phyloP scores from a whole-genome alignment of 306 rosid species.

The Cicer cuneatum region DNA sequence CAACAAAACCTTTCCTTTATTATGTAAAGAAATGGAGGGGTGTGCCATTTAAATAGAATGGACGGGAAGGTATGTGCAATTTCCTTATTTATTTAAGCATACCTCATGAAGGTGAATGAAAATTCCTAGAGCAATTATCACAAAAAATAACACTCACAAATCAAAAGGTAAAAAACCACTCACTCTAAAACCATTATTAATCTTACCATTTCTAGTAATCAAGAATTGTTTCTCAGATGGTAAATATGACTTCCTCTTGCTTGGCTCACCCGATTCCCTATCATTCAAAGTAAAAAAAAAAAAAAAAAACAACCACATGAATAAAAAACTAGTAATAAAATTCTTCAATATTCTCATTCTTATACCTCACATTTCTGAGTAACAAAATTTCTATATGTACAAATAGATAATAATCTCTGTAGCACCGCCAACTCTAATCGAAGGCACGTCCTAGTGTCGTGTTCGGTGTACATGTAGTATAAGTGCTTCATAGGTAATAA shows the following conservation, averaged over 20 bases:
- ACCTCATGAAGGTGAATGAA: not conserved
- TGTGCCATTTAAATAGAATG: too few species aligned
- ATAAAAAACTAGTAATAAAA: not conserved
- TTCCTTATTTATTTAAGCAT: not conserved
- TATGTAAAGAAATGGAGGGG: not conserved
- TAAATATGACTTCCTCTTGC: constrained; percentile 87
- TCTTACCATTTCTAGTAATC: constrained; percentile 87
- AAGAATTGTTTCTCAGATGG: constrained; percentile 88
- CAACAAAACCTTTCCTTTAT: not conserved
- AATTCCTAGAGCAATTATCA: not conserved
- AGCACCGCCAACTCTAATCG: too few species aligned
- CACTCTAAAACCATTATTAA: constrained; percentile 4
- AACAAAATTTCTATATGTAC: not conserved
- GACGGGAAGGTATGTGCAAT: too few species aligned
- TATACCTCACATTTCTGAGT: not conserved
- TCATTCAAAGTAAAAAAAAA: constrained; percentile 30
- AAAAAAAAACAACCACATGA: not conserved
- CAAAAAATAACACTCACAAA: not conserved
- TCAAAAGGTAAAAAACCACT: not conserved
- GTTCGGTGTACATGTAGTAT: too few species aligned
- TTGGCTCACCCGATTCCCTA: constrained; percentile 95
- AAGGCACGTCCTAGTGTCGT: too few species aligned
- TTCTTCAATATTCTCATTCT: not conserved
- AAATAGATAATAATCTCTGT: not conserved
- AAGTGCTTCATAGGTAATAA: not conserved